Evolutionary conservation across 306 rosid species (phyloP), one percentile per base, ranked within the genome.

Genomic region (Castanopsis chinensis): DNA sequence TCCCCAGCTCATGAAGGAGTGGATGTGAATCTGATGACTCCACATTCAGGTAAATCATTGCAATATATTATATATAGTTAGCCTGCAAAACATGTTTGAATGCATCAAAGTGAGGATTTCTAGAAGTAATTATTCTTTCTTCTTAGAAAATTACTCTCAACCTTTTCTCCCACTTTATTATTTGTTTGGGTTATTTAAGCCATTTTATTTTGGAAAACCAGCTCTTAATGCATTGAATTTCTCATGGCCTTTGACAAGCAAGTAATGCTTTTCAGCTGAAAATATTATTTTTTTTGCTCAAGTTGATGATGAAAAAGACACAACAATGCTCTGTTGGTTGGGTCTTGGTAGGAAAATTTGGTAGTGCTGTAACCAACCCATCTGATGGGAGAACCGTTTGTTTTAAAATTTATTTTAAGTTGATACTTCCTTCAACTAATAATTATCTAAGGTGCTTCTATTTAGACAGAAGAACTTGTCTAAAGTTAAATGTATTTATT

Each of bases 21-120:
- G 21, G 72, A 53, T 80, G 71, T 83, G 77, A 85, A 75, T 82
- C 85, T 23, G 69, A 78, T 83, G 88, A 85, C 87, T 78, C 89
- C 89, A 30, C 84, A 83, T 75, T 88, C 92, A 78, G 90, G 95
- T 91, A 73, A 84, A 76, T 57, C 35, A 58, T 68, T 60, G 12
- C 3, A 41, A 41, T 41, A 41, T 41, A 27, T n/a, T 33, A 45
- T 14, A 13, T 49, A 19, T n/a, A 33, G 20, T 63, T 28, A 27
- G 3, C 69, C 69, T 63, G n/a, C n/a, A 61, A 61, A 45, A 45
- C 27, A 19, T 64, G 70, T 28, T 59, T 18, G 72, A 41, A 28
- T 67, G 14, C 52, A 30, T 68, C 49, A 30, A 35, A 60, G 7
- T 12, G 41, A 63, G 15, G 20, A 63, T 12, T 0, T 59, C 27